Conservation (phyloP, 164 flowering plant genomes). For the Litsea cubeba region DNA sequence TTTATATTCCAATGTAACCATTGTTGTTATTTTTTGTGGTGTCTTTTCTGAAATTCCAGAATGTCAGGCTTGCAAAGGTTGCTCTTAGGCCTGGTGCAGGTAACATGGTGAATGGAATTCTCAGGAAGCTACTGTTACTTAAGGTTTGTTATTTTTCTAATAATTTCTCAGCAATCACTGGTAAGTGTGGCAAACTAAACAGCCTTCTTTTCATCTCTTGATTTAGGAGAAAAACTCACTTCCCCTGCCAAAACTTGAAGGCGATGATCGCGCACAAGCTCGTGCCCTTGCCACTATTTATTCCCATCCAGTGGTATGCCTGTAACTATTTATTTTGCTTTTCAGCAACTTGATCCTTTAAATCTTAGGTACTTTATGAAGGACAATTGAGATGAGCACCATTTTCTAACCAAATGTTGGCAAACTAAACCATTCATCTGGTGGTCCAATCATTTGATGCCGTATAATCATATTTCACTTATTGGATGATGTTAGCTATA, state of each 20-base stretch:
- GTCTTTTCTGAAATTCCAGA: slow-evolving; percentile 36
- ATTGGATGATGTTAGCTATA: not conserved
- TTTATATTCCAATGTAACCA: too few relatives aligned
- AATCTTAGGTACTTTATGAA: not conserved
- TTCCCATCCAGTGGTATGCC: slow-evolving; percentile 94
- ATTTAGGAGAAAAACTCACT: slow-evolving; percentile 62
- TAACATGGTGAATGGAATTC: slow-evolving; percentile 84
- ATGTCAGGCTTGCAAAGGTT: slow-evolving; percentile 82
- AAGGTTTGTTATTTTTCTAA: slow-evolving; percentile 43
- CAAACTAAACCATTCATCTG: not conserved
- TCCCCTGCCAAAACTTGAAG: slow-evolving; percentile 77
- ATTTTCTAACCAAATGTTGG: not conserved
- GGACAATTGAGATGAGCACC: not conserved
- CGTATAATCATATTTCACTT: not conserved
- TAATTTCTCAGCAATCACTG: not conserved
- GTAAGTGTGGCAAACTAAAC: not conserved
- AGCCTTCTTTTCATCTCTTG: slow-evolving; percentile 1
- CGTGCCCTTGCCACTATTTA: slow-evolving; percentile 84
- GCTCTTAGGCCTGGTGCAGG: slow-evolving; percentile 96
- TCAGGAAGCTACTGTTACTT: slow-evolving; percentile 63
- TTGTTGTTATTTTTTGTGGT: not conserved
- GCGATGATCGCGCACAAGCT: slow-evolving; percentile 80
- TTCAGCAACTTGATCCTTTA: not conserved
- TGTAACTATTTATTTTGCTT: not conserved
- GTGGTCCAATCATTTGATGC: not conserved